These are phyloP conservation scores for Nemania serpens DNA, from an alignment of 2,329 filamentous ascomycete genomes.

Conservation along the genomic window DNA sequence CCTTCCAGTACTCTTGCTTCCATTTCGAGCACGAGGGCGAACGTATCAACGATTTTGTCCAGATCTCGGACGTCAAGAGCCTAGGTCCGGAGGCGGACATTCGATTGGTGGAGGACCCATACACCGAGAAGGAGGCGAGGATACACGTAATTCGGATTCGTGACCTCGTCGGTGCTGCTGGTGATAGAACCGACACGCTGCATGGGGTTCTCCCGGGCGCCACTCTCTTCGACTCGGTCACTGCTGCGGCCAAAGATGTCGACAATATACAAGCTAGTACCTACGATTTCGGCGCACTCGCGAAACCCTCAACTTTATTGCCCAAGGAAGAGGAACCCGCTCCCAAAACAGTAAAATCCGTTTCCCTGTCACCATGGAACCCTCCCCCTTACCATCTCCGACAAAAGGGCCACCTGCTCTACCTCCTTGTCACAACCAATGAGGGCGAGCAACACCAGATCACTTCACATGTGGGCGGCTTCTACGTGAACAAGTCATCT, in stretches of 20 bases:
- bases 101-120: conserved; percentile 86
- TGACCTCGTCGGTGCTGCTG: conserved; percentile 90
- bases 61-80: conserved; percentile 85
- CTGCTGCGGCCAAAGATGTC: conserved; percentile 47
- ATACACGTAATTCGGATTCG: conserved; percentile 91
- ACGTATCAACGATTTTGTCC: conserved; percentile 92
- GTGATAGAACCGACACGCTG: conserved; percentile 83
- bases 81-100: conserved; percentile 79
- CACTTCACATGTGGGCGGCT: conserved; percentile 90
- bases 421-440: conserved; percentile 85
- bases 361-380: conserved; percentile 93
- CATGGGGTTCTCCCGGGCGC: conserved; percentile 84
- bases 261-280: conserved; percentile 48
- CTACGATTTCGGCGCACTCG: conserved; percentile 76
- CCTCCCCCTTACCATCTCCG: conserved; percentile 90
- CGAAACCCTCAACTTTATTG: conserved; percentile 72
- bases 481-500: conserved; percentile 96
- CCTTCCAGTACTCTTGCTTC: conserved; percentile 98
- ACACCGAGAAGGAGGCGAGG: conserved; percentile 97
- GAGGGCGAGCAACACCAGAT: conserved; percentile 96
- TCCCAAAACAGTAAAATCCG: conserved; percentile 88
- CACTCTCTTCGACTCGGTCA: conserved; percentile 84
- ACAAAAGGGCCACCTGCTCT: conserved; percentile 90
- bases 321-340: conserved; percentile 68
- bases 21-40: conserved; percentile 89